Evolutionary conservation across 176 grass and related monocot species (phyloP), one percentile per base, ranked within the genome.

Genomic region (Alopecurus myosuroides): DNA sequence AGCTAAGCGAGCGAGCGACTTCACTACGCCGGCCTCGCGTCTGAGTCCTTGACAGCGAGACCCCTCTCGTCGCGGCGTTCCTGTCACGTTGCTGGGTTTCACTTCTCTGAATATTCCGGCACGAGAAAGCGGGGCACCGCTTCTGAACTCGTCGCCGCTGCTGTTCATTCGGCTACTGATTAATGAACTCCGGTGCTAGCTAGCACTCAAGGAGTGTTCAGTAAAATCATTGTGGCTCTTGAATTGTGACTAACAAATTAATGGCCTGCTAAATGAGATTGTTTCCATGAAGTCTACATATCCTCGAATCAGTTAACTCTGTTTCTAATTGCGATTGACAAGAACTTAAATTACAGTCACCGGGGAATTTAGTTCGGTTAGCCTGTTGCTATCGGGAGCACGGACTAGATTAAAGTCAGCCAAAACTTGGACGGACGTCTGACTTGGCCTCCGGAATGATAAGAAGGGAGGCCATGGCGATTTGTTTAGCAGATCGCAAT

Each of bases 31-130:
- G n/a, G n/a, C n/a, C n/a, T n/a, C n/a, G n/a, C n/a, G n/a, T n/a
- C n/a, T n/a, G n/a, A 72, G 69, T 9, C 69, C 37, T 71, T 12
- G 85, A 95, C 75, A 86, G 86, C 79, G 74, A 86, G 18, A 80
- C 12, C 33, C 81, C 45, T 78, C 71, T 78, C 65, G 88, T 66
- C 93, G 57, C 49, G 26, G 76, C 11, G 12, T 66, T 26, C 63
- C 74, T 90, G 82, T 84, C 84, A 58, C 10, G 61, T 69, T 22
- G 41, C 81, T 39, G 22, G 34, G 3, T n/a, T n/a, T n/a, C n/a
- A n/a, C n/a, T n/a, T 49, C 26, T 86, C 86, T 86, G 55, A 76
- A 90, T 88, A 84, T 89, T 87, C 78, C 40, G 25, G 36, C 52
- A 31, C 31, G 13, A 77, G 80, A 73, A 85, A 87, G 76, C 55